Percentiles rank a stretch among this genome's conserved stretches.
Evolutionary conservation across 805 yeast genomes (phyloP).

Genomic region (Sugiyamaella marilandica): DNA sequence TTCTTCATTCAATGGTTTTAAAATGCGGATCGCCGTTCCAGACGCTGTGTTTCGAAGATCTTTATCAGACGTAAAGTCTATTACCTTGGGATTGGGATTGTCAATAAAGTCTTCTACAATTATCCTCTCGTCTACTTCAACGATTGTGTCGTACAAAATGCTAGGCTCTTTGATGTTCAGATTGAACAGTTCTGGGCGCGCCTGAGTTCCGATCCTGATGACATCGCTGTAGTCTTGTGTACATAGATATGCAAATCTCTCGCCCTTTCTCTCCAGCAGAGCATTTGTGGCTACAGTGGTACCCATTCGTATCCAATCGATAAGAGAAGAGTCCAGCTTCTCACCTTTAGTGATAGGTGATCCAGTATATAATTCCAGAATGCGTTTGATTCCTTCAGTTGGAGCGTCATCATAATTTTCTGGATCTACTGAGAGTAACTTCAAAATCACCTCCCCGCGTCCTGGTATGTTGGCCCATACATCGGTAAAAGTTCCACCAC

Average conservation of each 20-base stretch:
- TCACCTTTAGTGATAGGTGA: slow-evolving; percentile 46
- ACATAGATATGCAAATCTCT: slow-evolving; percentile 73
- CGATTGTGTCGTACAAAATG: slow-evolving; percentile 65
- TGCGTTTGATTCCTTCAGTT: slow-evolving; percentile 79
- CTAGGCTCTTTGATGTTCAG: slow-evolving; percentile 65
- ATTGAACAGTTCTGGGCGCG: slow-evolving; percentile 86
- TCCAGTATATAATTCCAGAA: slow-evolving; percentile 57
- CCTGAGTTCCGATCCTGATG: slow-evolving; percentile 79
- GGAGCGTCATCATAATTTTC: slow-evolving; percentile 85
- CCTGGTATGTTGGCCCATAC: slow-evolving; percentile 49
- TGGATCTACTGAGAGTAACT: slow-evolving; percentile 83
- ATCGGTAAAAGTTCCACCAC: slow-evolving; percentile 95
- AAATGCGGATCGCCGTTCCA: slow-evolving; percentile 59
- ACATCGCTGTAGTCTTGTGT: slow-evolving; percentile 85
- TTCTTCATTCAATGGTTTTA: slow-evolving; percentile 45
- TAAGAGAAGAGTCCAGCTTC: neutral
- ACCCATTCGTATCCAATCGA: slow-evolving; percentile 62
- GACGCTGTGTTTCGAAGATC: slow-evolving; percentile 30
- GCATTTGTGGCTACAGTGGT: slow-evolving; percentile 96
- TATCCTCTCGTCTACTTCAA: slow-evolving; percentile 85
- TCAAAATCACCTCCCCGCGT: slow-evolving; percentile 61
- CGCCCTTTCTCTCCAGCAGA: slow-evolving; percentile 85
- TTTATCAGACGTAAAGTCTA: slow-evolving; percentile 17
- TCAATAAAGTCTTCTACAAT: slow-evolving; percentile 62
- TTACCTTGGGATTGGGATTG: slow-evolving; percentile 44